Conservation (phyloP, 768 basidiomycete genomes). For the Pisolithus microcarpus region DNA sequence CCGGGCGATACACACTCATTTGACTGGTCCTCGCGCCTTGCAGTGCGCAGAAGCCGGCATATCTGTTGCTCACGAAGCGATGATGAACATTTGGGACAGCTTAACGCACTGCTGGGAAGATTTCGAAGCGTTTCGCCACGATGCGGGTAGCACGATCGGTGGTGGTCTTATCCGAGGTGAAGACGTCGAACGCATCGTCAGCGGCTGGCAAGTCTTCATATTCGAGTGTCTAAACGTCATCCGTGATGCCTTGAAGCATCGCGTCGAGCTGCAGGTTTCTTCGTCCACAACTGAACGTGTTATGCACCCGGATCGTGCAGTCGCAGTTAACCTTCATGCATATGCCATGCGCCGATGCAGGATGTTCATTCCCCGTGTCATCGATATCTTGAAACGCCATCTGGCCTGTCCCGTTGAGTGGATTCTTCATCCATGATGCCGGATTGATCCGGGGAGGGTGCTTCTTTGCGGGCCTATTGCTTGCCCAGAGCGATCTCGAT, state of each 20-base stretch:
- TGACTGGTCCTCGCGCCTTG: constrained; percentile 76
- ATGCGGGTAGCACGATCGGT: constrained; percentile 31
- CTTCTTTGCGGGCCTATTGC: constrained; percentile 76
- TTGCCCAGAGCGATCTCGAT: constrained; percentile 51
- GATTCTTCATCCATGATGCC: constrained; percentile 80
- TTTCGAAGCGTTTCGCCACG: constrained; percentile 57
- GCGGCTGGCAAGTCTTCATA: constrained; percentile 88
- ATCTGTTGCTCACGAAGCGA: constrained; percentile 49
- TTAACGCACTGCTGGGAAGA: constrained; percentile 82
- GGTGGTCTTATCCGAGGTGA: constrained; percentile 35
- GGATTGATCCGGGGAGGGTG: constrained; percentile 84
- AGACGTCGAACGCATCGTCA: constrained; percentile 61
- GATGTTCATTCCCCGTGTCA: constrained; percentile 41
- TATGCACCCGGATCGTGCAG: constrained; percentile 39
- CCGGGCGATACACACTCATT: constrained; percentile 64
- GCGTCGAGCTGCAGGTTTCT: constrained; percentile 28
- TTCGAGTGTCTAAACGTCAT: constrained; percentile 90
- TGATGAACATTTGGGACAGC: constrained; percentile 79
- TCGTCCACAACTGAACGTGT: constrained; percentile 40
- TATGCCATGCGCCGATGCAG: constrained; percentile 45
- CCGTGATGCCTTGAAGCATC: constrained; percentile 72
- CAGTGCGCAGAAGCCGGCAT: constrained; percentile 45
- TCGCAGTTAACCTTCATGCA: constrained; percentile 39
- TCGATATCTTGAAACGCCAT: constrained; percentile 47
- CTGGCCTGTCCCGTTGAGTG: constrained; percentile 32